Conservation (phyloP, 805 yeast genomes). For the Candida namnaoensis region DNA sequence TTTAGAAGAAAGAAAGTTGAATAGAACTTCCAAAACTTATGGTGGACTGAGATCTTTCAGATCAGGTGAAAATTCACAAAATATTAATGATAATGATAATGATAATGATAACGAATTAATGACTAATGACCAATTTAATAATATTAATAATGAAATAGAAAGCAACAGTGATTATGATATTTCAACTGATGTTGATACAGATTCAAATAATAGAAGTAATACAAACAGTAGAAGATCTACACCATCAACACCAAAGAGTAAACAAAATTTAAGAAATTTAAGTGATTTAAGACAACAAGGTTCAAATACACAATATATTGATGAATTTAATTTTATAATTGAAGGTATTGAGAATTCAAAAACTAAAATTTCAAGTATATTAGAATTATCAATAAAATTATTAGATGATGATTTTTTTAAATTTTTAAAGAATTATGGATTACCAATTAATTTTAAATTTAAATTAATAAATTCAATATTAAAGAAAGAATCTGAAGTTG, state of each 20-base stretch:
- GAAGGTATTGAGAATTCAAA: constrained; percentile 11
- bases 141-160: no score
- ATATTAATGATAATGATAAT: constrained; percentile 5
- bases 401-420: constrained; percentile 13
- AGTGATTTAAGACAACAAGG: constrained; percentile 26
- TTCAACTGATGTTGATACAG: background rate
- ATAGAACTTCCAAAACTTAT: constrained; percentile 10
- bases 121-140: no score
- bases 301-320: constrained; percentile 20
- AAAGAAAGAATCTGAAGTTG: background rate
- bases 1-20: no score
- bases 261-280: constrained; percentile 12
- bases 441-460: constrained; percentile 3
- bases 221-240: no score
- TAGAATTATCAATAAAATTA: constrained; percentile 19
- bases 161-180: no score
- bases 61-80: background rate
- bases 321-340: constrained; percentile 25
- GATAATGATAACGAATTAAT: constrained; percentile 1
- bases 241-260: background rate
- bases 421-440: constrained; percentile 7
- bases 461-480: constrained; percentile 1
- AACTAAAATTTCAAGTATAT: constrained; percentile 8
- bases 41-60: constrained; percentile 18
- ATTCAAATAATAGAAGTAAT: background rate